Percentiles rank a stretch among this genome's conserved stretches.
Conservation (phyloP, 2,329 filamentous ascomycete genomes). For the Trichophyton simii region DNA sequence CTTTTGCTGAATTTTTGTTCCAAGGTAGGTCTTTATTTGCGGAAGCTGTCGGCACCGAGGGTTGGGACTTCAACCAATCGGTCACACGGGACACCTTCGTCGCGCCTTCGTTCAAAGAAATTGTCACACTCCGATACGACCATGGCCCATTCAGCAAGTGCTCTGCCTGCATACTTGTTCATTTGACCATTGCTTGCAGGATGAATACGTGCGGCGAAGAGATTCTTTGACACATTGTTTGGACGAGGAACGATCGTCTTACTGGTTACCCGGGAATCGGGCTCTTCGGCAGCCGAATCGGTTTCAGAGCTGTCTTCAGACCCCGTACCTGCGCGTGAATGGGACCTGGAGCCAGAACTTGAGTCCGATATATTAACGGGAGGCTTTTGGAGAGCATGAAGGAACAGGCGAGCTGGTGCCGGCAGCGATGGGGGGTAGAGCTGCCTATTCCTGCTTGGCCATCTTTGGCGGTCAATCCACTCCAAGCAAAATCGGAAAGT, state of each 20-base stretch:
- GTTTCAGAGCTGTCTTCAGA: constrained; percentile 13
- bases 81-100: constrained; percentile 48
- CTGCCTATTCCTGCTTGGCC: constrained; percentile 39
- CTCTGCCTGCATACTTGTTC: constrained; percentile 49
- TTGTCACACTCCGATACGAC: constrained; percentile 51
- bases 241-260: constrained; percentile 14
- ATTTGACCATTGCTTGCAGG: constrained; percentile 10
- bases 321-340: constrained; percentile 12
- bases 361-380: constrained; percentile 9
- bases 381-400: constrained; percentile 29
- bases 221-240: constrained; percentile 16
- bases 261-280: constrained; percentile 7
- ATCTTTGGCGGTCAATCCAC: constrained; percentile 44
- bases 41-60: constrained; percentile 50
- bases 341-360: constrained; percentile 12
- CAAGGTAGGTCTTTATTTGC: constrained; percentile 22
- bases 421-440: constrained; percentile 47
- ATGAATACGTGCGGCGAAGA: constrained; percentile 7
- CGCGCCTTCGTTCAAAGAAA: constrained; percentile 50
- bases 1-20: not conserved
- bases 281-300: constrained; percentile 10
- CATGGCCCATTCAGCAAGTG: constrained; percentile 52
- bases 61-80: constrained; percentile 49
- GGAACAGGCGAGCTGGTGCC: constrained; percentile 40
- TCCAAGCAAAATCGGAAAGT: constrained; percentile 60